Percentiles rank a stretch among this genome's conserved stretches.
Conservation (phyloP, 2,329 filamentous ascomycete genomes). For the Blumeria hordei region DNA sequence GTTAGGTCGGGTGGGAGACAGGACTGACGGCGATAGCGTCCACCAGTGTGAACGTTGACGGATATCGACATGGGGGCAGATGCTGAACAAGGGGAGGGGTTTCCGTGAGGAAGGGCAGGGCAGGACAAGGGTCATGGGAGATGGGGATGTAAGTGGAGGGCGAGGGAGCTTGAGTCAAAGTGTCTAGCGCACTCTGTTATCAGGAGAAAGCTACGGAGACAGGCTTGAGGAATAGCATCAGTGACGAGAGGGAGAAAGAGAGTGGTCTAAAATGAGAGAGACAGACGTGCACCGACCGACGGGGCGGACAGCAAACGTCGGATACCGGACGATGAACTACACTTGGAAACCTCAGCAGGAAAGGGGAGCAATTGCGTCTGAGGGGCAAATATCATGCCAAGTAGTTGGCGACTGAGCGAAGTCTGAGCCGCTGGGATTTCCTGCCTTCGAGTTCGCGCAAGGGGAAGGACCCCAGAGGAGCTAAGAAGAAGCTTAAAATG, state of each 20-base stretch:
- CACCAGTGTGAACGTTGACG: constrained; percentile 5
- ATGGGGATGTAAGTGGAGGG: constrained; percentile 3
- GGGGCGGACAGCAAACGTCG: neutral
- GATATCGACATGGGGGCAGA: constrained; percentile 6
- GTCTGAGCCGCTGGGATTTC: neutral
- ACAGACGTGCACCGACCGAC: neutral
- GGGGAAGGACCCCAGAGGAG: neutral
- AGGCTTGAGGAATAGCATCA: neutral
- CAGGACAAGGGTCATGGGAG: constrained; percentile 1
- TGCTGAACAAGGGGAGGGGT: neutral
- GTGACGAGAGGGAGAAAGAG: neutral
- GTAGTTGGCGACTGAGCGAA: neutral
- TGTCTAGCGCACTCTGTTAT: neutral
- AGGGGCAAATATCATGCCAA: neutral
- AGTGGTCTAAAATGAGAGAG: neutral
- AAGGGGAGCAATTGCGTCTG: no score
- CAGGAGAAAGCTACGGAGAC: neutral
- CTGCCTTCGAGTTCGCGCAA: neutral
- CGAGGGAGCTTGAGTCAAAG: neutral
- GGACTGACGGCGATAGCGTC: constrained; percentile 8
- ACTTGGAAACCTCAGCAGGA: no score
- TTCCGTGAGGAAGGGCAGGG: neutral
- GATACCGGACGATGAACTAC: no score
- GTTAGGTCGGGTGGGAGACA: neutral
- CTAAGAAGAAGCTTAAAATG: neutral